Conservation (phyloP, 2,329 filamentous ascomycete genomes). For the Dactylellina leptospora region DNA sequence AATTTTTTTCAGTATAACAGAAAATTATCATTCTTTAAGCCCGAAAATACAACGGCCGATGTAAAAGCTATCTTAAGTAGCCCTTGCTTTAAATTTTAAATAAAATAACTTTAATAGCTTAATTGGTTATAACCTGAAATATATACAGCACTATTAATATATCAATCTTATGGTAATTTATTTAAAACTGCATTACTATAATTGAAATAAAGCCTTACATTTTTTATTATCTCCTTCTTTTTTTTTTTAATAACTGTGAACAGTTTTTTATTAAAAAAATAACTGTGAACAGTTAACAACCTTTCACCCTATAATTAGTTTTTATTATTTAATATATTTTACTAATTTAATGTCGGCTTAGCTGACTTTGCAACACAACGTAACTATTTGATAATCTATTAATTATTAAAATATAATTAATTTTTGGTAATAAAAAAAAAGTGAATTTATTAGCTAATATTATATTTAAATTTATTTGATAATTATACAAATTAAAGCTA, state of each 20-base stretch:
- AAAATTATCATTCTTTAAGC: conserved; percentile 13
- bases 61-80: neutral
- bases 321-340: conserved; percentile 12
- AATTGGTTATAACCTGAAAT: neutral
- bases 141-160: conserved; percentile 7
- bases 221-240: too few species aligned
- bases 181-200: conserved; percentile 3
- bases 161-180: neutral
- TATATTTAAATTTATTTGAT: conserved; percentile 45
- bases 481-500: conserved; percentile 36
- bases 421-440: conserved; percentile 53
- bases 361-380: conserved; percentile 2
- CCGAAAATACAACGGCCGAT: conserved; percentile 3
- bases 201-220: conserved; percentile 10
- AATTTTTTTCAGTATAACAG: conserved; percentile 8
- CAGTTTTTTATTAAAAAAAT: conserved; percentile 9
- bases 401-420: too few species aligned
- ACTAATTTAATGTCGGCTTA: conserved; percentile 1
- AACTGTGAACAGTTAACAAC: conserved; percentile 5
- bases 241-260: too few species aligned
- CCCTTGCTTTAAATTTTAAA: conserved; percentile 4
- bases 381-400: too few species aligned
- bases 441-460: conserved; percentile 48
- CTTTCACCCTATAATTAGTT: conserved; percentile 10
- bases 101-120: conserved; percentile 3